Conservation (phyloP, 1,139 yeast genomes). For the Magnusiomyces suaveolens region DNA sequence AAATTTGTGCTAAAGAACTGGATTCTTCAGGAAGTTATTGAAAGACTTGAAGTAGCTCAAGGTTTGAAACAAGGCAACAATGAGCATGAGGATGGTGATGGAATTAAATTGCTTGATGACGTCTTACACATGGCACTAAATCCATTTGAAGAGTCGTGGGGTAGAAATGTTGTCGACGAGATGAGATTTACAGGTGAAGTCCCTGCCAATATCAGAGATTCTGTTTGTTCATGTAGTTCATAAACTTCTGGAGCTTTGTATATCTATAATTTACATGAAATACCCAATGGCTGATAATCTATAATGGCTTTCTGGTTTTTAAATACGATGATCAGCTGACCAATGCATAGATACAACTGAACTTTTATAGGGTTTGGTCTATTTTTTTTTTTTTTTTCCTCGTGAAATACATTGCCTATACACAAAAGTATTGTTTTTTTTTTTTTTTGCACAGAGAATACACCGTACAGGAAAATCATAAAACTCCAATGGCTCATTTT, state of each 20-base stretch:
- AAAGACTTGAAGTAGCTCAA: constrained; percentile 20
- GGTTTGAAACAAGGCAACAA: not conserved
- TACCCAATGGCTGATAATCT: too few relatives aligned
- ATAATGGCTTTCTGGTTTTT: too few relatives aligned
- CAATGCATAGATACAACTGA: too few relatives aligned
- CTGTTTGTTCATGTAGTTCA: constrained; percentile 27
- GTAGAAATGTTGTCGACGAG: constrained; percentile 22
- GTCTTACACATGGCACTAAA: constrained; percentile 31
- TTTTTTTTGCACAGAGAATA: too few relatives aligned
- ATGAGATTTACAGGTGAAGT: constrained; percentile 25
- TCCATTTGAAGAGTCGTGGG: constrained; percentile 34
- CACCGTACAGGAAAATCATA: not conserved
- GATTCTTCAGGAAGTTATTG: constrained; percentile 76
- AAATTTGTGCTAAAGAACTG: constrained; percentile 74
- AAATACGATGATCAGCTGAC: too few relatives aligned
- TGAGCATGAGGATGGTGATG: constrained; percentile 15
- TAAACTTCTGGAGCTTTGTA: constrained; percentile 9
- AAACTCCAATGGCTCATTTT: constrained; percentile 10
- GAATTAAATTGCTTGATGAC: constrained; percentile 23
- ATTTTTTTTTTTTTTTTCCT: too few relatives aligned
- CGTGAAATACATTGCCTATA: too few relatives aligned
- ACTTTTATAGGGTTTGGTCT: too few relatives aligned
- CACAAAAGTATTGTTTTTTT: too few relatives aligned
- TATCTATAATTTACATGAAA: not conserved
- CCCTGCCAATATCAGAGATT: constrained; percentile 22